A percentile compares a stretch with the other conserved stretches of the same genome.
phyloP scores from a whole-genome alignment of 179 eudicot genomes.

The Gypsophila paniculata region DNA sequence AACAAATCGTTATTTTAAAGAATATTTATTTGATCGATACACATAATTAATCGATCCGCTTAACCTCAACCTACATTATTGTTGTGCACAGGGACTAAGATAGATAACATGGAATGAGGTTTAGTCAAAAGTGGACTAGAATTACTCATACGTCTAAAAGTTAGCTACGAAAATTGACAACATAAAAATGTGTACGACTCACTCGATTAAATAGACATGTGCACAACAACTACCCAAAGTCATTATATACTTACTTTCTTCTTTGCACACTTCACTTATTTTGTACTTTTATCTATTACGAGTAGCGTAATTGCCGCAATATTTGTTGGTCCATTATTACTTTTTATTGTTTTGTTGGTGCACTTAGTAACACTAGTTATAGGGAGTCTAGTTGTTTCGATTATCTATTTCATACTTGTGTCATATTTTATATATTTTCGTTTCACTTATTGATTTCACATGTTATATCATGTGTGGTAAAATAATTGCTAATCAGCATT shows the following conservation, averaged over 20 bases:
- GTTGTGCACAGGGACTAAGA: background rate
- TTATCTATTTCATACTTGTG: too few relatives aligned
- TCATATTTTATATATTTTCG: too few relatives aligned
- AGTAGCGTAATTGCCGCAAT: slow-evolving; percentile 3
- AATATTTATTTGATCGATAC: too few relatives aligned
- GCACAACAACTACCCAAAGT: background rate
- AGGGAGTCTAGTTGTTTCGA: too few relatives aligned
- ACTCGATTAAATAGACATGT: slow-evolving; percentile 9
- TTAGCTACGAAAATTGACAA: background rate
- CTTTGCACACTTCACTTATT: background rate
- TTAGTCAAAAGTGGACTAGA: slow-evolving; percentile 2
- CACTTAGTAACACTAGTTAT: background rate
- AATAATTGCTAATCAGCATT: too few relatives aligned
- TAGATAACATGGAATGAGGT: background rate
- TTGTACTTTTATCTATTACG: background rate
- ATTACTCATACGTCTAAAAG: background rate
- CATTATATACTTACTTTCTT: background rate
- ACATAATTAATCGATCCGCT: too few relatives aligned
- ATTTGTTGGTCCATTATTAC: background rate
- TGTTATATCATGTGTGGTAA: too few relatives aligned
- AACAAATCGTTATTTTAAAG: too few relatives aligned
- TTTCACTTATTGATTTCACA: too few relatives aligned
- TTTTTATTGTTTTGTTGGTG: too few relatives aligned
- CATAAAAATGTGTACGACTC: slow-evolving; percentile 9
- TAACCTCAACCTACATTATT: background rate